Conservation (phyloP, 148 eudicot genomes). For the Rhododendron griersonianum region DNA sequence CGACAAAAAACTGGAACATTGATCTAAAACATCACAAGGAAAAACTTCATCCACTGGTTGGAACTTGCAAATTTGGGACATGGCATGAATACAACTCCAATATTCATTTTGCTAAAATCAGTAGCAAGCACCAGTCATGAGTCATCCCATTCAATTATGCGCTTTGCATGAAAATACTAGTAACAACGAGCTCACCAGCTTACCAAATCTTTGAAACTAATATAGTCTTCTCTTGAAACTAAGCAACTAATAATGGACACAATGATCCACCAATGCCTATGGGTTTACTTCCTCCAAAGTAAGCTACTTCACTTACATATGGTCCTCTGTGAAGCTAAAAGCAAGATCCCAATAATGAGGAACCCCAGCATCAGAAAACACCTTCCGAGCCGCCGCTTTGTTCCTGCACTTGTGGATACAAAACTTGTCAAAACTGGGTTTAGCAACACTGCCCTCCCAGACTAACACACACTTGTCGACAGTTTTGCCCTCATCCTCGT, state of each 20-base stretch:
- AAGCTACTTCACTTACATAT: slow-evolving; percentile 18
- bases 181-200: neutral
- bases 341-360: slow-evolving; percentile 89
- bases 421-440: slow-evolving; percentile 58
- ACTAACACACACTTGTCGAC: slow-evolving; percentile 59
- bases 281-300: neutral
- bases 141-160: neutral
- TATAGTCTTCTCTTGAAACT: neutral
- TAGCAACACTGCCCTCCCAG: slow-evolving; percentile 90
- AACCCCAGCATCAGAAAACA: slow-evolving; percentile 78
- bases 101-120: neutral
- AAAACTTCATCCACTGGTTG: neutral
- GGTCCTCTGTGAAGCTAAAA: slow-evolving; percentile 60
- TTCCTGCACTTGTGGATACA: slow-evolving; percentile 69
- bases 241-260: neutral
- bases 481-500: slow-evolving; percentile 65
- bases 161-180: neutral
- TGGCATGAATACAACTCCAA: neutral
- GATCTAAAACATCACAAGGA: neutral
- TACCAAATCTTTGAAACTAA: neutral
- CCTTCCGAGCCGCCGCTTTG: slow-evolving; percentile 71
- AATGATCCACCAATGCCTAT: neutral
- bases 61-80: neutral
- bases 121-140: neutral
- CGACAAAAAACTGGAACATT: too few relatives aligned